phyloP scores from a whole-genome alignment of 2,329 filamentous ascomycete species.

The Fusarium abutilonis region DNA sequence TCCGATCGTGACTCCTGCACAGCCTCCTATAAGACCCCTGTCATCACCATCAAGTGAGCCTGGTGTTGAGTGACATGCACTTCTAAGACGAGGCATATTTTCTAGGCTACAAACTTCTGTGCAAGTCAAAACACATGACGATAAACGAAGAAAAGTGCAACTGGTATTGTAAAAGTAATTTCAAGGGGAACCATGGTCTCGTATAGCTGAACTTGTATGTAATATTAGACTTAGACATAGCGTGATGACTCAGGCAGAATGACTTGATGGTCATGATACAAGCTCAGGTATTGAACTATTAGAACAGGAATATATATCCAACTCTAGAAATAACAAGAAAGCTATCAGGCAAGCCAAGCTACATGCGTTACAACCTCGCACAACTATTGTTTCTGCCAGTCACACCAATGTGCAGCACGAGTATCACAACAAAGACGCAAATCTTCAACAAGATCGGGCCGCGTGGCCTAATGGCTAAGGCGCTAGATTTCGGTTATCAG shows the following conservation, averaged over 20 bases:
- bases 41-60: not conserved
- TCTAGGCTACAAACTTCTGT: not conserved
- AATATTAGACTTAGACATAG: not conserved
- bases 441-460: conserved; percentile 20
- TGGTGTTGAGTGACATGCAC: not conserved
- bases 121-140: not conserved
- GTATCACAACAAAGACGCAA: accelerated
- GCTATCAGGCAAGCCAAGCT: too few relatives aligned
- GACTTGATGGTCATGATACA: not conserved
- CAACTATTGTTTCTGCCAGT: not conserved
- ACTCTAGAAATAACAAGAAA: too few relatives aligned
- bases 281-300: too few relatives aligned
- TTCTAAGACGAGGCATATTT: conserved; percentile 1
- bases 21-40: conserved; percentile 3
- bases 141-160: not conserved
- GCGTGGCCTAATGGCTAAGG: conserved; percentile 34
- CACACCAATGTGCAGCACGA: not conserved
- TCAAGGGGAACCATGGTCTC: conserved; percentile 7
- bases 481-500: conserved; percentile 27
- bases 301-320: too few relatives aligned
- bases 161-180: conserved; percentile 24
- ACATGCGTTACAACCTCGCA: not conserved
- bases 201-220: too few relatives aligned
- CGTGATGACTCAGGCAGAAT: not conserved
- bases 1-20: not conserved